These are phyloP conservation scores for Blastobotrys peoriensis DNA, from an alignment of 805 yeast genomes.

Conservation along the genomic window DNA sequence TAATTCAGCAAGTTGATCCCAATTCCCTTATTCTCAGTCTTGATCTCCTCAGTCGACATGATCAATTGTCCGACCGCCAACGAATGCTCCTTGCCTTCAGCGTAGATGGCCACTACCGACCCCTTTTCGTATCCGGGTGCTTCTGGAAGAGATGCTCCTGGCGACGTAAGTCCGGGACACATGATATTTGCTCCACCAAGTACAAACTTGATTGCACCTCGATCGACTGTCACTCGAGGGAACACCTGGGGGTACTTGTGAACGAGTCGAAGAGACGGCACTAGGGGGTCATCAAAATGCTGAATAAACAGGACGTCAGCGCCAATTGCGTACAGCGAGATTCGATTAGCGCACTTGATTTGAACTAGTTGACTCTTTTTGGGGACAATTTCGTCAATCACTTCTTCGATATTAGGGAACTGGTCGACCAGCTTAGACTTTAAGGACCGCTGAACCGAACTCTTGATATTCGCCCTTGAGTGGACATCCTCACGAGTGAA, in stretches of 20 bases:
- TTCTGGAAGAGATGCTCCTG: slow-evolving; percentile 79
- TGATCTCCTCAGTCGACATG: slow-evolving; percentile 88
- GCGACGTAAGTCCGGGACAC: slow-evolving; percentile 89
- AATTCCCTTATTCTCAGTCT: slow-evolving; percentile 73
- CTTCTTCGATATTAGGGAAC: slow-evolving; percentile 68
- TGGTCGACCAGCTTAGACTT: slow-evolving; percentile 66
- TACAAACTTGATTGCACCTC: slow-evolving; percentile 95
- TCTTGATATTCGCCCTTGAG: slow-evolving; percentile 84
- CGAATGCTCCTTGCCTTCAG: slow-evolving; percentile 90
- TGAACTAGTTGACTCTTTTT: slow-evolving; percentile 77
- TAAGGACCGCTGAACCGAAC: slow-evolving; percentile 89
- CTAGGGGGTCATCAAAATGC: slow-evolving; percentile 68
- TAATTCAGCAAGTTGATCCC: slow-evolving; percentile 82
- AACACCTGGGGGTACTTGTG: slow-evolving; percentile 60
- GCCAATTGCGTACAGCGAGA: slow-evolving; percentile 69
- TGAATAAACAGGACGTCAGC: slow-evolving; percentile 72
- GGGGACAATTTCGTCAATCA: slow-evolving; percentile 77
- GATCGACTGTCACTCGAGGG: slow-evolving; percentile 83
- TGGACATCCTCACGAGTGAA: slow-evolving; percentile 84
- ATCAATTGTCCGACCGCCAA: slow-evolving; percentile 82
- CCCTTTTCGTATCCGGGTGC: slow-evolving; percentile 58
- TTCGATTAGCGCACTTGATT: slow-evolving; percentile 84
- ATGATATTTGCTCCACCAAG: slow-evolving; percentile 94
- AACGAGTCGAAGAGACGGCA: slow-evolving; percentile 57
- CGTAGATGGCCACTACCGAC: slow-evolving; percentile 73